Evolutionary conservation across 177 flowering plant species (phyloP), one percentile per base, ranked within the genome.

Genomic region (Vitis hybrid): DNA sequence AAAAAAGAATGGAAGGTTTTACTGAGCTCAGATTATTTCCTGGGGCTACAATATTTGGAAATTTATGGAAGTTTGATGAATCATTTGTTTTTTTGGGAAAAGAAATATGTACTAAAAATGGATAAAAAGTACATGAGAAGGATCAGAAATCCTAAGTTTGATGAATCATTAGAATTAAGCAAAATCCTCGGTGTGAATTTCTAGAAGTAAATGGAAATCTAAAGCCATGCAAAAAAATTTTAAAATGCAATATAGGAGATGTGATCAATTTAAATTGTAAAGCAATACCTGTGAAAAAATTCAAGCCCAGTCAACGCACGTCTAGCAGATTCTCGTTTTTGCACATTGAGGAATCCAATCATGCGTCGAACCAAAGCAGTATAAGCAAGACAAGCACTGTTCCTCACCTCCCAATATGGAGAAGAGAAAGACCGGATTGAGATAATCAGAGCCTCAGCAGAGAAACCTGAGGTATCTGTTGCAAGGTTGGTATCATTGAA

Each of bases 281-380:
- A 55, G 71, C 60, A 64, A 60, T 87, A 93, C 98, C 99, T 91
- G 73, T 96, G 98, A 75, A 96, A 91, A 80, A 92, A 96, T 75
- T 96, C 98, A 67, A 96, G 86, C 51, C 98, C 97, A 68, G 97
- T 85, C 66, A 96, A 62, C 64, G 94, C 94, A 56, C 94, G 97
- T 58, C 97, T 61, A 18, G 86, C 91, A 70, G 99, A 92, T 81
- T 90, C 98, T 76, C 99, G 90, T 70, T 89, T 93, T 11, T 91
- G 98, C 50, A 93, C 86, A 81, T 96, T 93, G 51, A 96, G 92
- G 75, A 96, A 96, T 58, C 99, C 99, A 81, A 96, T 75, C 95
- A 88, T 91, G 50, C 98, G 94, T 49, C 97, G 97, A 50, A 96
- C 81, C 82, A 93, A 88, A 70, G 98, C 97, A 76, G 98, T 91